phyloP scores from a whole-genome alignment of 768 basidiomycete genomes.

The Favolaschia claudopus region DNA sequence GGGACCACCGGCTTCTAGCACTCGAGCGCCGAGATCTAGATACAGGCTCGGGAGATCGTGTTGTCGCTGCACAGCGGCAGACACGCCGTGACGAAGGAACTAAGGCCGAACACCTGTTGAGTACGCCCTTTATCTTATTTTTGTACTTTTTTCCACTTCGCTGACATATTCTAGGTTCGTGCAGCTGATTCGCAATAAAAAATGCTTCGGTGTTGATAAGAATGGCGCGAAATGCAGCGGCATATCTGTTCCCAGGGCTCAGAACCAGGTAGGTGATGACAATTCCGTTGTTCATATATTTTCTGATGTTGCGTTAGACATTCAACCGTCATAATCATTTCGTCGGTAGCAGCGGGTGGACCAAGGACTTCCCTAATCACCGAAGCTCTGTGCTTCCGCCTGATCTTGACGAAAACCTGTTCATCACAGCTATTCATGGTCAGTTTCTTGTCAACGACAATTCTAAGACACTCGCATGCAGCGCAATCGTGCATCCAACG shows the following conservation, averaged over 20 bases:
- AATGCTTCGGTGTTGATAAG: not conserved
- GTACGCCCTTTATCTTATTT: not conserved
- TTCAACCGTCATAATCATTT: not conserved
- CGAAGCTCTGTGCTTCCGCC: not conserved
- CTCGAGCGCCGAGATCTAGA: not conserved
- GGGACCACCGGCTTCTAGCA: not conserved
- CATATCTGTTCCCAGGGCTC: not conserved
- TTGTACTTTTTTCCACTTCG: not conserved
- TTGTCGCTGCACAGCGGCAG: slow-evolving; percentile 11
- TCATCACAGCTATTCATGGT: not conserved
- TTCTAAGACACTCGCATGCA: not conserved
- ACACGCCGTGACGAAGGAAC: slow-evolving; percentile 5
- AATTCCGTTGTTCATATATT: not conserved
- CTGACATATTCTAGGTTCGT: not conserved
- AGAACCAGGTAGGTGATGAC: not conserved
- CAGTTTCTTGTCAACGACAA: not conserved
- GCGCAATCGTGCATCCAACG: not conserved
- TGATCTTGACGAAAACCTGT: not conserved
- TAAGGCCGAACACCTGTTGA: not conserved
- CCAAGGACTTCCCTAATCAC: not conserved
- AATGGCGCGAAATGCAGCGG: not conserved
- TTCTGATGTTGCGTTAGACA: not conserved
- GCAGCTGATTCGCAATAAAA: not conserved
- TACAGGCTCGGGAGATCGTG: not conserved
- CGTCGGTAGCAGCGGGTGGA: not conserved